phyloP scores from a whole-genome alignment of 495 filamentous ascomycete genomes.

The Cladorrhinum samala region DNA sequence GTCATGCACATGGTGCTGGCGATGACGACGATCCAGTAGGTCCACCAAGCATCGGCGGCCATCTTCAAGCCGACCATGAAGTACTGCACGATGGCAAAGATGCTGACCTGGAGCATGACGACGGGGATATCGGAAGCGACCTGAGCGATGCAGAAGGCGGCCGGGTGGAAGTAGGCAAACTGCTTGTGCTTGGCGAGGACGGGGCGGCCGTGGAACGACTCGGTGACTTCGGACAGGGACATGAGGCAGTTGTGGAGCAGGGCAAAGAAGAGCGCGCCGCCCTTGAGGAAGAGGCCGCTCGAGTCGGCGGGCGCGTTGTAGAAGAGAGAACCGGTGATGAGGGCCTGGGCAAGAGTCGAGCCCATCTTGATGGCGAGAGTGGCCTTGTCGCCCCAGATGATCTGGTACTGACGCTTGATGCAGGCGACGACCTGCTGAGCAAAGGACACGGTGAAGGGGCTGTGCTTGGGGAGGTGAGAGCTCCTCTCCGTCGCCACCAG shows the following conservation, averaged over 20 bases:
- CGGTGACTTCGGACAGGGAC: slow-evolving; percentile 69
- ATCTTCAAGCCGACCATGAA: slow-evolving; percentile 64
- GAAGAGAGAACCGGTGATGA: slow-evolving; percentile 73
- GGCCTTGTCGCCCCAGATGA: slow-evolving; percentile 54
- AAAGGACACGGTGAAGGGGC: slow-evolving; percentile 51
- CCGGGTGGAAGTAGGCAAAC: slow-evolving; percentile 74
- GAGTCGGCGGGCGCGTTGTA: slow-evolving; percentile 60
- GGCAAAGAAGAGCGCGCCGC: slow-evolving; percentile 61
- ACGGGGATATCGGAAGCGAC: slow-evolving; percentile 73
- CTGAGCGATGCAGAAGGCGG: slow-evolving; percentile 71
- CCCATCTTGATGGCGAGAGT: slow-evolving; percentile 53
- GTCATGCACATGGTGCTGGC: slow-evolving; percentile 52
- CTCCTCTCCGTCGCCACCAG: slow-evolving; percentile 42
- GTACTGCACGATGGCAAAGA: slow-evolving; percentile 73
- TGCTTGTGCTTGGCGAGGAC: slow-evolving; percentile 78
- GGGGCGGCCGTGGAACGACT: slow-evolving; percentile 62
- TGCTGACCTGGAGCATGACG: slow-evolving; percentile 59
- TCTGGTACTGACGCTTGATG: slow-evolving; percentile 49
- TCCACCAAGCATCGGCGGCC: slow-evolving; percentile 75
- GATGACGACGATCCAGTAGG: slow-evolving; percentile 55
- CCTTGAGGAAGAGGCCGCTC: slow-evolving; percentile 47
- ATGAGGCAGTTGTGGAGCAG: slow-evolving; percentile 75
- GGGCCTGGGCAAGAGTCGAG: slow-evolving; percentile 53
- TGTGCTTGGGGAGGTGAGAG: slow-evolving; percentile 32
- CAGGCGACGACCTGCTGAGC: slow-evolving; percentile 50